phyloP scores from a whole-genome alignment of 352 stramenopile species.

The Pythium inflatum region DNA sequence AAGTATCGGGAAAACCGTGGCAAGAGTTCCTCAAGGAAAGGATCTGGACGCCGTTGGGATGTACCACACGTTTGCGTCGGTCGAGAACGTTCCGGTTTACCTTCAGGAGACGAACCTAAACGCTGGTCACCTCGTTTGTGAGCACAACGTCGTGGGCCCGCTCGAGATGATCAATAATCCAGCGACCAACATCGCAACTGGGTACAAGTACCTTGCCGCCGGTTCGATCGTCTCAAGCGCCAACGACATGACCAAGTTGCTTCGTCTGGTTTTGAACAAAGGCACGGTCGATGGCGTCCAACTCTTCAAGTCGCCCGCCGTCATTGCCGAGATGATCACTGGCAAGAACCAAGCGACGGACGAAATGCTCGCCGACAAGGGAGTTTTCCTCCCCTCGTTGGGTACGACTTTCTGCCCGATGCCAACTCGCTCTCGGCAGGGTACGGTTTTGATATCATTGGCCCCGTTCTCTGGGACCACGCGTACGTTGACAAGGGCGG shows the following conservation, averaged over 20 bases:
- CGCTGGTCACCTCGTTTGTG: constrained; percentile 53
- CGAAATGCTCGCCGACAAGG: constrained; percentile 40
- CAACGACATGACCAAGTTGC: constrained; percentile 53
- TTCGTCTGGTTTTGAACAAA: constrained; percentile 65
- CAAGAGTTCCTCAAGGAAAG: constrained; percentile 46
- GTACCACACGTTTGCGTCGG: constrained; percentile 52
- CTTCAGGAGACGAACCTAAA: constrained; percentile 17
- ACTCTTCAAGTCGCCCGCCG: constrained; percentile 43
- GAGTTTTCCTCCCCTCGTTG: constrained; percentile 34
- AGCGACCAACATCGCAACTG: constrained; percentile 4
- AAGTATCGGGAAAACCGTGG: constrained; percentile 51
- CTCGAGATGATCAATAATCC: constrained; percentile 37
- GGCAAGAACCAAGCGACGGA: constrained; percentile 42
- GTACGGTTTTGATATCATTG: constrained; percentile 66
- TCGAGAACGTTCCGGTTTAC: constrained; percentile 8
- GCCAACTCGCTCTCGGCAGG: constrained; percentile 57
- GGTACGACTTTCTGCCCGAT: constrained; percentile 42
- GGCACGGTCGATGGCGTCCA: constrained; percentile 48
- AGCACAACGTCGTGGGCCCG: constrained; percentile 45
- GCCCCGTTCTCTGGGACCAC: constrained; percentile 54
- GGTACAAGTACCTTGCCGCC: constrained; percentile 36
- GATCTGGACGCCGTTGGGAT: constrained; percentile 66
- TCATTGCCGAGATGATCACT: constrained; percentile 59
- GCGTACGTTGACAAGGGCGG: constrained; percentile 69
- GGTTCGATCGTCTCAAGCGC: constrained; percentile 57